Percentiles rank a stretch among this genome's conserved stretches.
Evolutionary conservation across 1,284 basidiomycete species (phyloP).

Genomic region (Microbotryum violaceum): DNA sequence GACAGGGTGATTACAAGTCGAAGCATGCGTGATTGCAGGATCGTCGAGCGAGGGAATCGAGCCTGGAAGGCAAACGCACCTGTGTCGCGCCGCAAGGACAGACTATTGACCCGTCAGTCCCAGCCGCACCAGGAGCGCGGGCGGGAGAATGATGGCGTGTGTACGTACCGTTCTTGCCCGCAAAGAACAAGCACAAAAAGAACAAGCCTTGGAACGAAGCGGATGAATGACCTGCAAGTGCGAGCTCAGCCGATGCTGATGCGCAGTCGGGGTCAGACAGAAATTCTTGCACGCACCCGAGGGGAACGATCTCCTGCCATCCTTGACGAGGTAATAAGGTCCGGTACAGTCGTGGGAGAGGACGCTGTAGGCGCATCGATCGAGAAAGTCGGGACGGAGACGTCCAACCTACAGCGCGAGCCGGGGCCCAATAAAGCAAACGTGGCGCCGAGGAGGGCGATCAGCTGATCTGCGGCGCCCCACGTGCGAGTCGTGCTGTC

Average conservation of each 20-base stretch:
- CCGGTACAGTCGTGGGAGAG: slow-evolving; percentile 51
- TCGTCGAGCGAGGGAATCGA: slow-evolving; percentile 41
- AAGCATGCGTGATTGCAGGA: slow-evolving; percentile 49
- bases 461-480: background rate
- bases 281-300: slow-evolving; percentile 9
- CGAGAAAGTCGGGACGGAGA: slow-evolving; percentile 60
- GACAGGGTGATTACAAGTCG: slow-evolving; percentile 47
- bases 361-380: slow-evolving; percentile 56
- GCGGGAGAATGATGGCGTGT: no score
- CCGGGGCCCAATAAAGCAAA: background rate
- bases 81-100: slow-evolving; percentile 23
- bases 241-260: slow-evolving; percentile 48
- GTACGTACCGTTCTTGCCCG: slow-evolving; percentile 47
- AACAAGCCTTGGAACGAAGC: slow-evolving; percentile 58
- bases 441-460: background rate
- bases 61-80: slow-evolving; percentile 53
- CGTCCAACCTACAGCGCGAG: slow-evolving; percentile 48
- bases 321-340: slow-evolving; percentile 39
- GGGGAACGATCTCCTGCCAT: slow-evolving; percentile 28
- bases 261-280: slow-evolving; percentile 44
- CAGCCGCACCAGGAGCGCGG: no score
- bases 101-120: no score
- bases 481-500: no score
- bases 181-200: slow-evolving; percentile 56
- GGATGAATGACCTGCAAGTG: slow-evolving; percentile 62